phyloP scores from a whole-genome alignment of 2,329 filamentous ascomycete species.

The Aspergillus thermomutatus region DNA sequence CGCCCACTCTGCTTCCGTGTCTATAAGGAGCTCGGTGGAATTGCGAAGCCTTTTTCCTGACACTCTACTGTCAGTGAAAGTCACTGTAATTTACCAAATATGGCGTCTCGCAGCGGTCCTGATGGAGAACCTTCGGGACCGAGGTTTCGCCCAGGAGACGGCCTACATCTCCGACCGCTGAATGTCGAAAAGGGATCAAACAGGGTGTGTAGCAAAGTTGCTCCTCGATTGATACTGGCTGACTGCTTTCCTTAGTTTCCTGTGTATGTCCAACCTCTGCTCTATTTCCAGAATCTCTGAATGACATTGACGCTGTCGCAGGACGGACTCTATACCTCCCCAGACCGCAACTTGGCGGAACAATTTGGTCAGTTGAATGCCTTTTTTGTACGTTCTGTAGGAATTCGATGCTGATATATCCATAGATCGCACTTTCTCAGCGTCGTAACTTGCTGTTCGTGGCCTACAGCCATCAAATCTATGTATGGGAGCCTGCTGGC shows the following conservation, averaged over 20 bases:
- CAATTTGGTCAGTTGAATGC: slow-evolving; percentile 36
- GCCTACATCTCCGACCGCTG: slow-evolving; percentile 26
- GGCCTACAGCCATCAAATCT: slow-evolving; percentile 38
- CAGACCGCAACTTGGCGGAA: slow-evolving; percentile 40
- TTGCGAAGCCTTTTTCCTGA: neutral
- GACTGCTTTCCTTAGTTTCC: slow-evolving; percentile 14
- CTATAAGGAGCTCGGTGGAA: neutral
- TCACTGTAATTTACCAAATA: slow-evolving; percentile 7
- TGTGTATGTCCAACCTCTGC: slow-evolving; percentile 9
- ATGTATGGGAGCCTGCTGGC: slow-evolving; percentile 44
- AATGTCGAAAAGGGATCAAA: slow-evolving; percentile 31
- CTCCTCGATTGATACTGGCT: slow-evolving; percentile 3
- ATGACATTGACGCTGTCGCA: slow-evolving; percentile 11
- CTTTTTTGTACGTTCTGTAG: neutral
- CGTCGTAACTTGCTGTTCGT: slow-evolving; percentile 47
- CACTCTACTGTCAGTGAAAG: neutral
- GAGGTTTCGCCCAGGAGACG: slow-evolving; percentile 16
- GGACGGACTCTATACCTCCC: slow-evolving; percentile 28
- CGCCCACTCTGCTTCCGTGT: neutral
- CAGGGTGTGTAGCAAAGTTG: slow-evolving; percentile 30
- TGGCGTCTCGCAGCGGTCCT: slow-evolving; percentile 17
- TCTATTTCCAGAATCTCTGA: neutral
- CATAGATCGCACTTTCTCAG: slow-evolving; percentile 45
- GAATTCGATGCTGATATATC: slow-evolving; percentile 4
- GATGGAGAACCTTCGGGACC: slow-evolving; percentile 1